A percentile compares a stretch with the other conserved stretches of the same genome.
Evolutionary conservation across 169 alveolate genomes (phyloP).

Genomic region (Besnoitia besnoiti): DNA sequence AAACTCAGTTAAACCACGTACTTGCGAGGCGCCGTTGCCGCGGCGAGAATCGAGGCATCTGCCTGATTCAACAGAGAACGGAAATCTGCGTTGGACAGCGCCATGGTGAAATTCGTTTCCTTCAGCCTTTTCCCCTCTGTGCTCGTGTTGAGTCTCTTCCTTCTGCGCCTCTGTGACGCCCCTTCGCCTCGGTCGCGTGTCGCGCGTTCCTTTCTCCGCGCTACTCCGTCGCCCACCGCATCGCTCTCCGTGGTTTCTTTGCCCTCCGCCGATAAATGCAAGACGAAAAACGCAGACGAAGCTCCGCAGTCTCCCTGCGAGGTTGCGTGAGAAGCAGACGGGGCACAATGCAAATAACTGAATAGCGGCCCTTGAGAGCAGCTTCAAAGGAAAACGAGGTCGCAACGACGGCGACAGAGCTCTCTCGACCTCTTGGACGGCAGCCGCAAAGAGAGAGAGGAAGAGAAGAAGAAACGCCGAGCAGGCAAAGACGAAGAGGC

Average conservation of each 20-base stretch:
- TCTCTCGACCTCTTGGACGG: neutral
- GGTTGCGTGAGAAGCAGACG: too few species aligned
- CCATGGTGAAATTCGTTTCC: conserved; percentile 24
- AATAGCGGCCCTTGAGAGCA: too few species aligned
- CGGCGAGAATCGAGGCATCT: conserved; percentile 27
- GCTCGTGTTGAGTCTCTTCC: neutral
- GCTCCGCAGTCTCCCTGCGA: too few species aligned
- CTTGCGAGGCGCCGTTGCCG: conserved; percentile 8
- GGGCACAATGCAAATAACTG: too few species aligned
- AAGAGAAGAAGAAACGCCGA: neutral
- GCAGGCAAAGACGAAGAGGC: neutral
- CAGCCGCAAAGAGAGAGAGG: neutral
- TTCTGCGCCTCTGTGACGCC: neutral
- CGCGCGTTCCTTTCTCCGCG: too few species aligned
- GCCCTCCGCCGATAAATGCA: too few species aligned
- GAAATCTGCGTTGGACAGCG: conserved; percentile 61
- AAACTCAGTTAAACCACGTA: too few species aligned
- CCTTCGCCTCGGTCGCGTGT: too few species aligned
- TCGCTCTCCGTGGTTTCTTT: too few species aligned
- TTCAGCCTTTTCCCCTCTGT: neutral
- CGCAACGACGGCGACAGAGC: neutral
- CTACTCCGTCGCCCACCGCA: too few species aligned
- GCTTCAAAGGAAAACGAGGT: too few species aligned
- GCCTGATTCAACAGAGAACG: conserved; percentile 46
- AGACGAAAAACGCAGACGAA: too few species aligned